Evolutionary conservation across 2,329 filamentous ascomycete genomes (phyloP).

Genomic region (Truncatella angustata): DNA sequence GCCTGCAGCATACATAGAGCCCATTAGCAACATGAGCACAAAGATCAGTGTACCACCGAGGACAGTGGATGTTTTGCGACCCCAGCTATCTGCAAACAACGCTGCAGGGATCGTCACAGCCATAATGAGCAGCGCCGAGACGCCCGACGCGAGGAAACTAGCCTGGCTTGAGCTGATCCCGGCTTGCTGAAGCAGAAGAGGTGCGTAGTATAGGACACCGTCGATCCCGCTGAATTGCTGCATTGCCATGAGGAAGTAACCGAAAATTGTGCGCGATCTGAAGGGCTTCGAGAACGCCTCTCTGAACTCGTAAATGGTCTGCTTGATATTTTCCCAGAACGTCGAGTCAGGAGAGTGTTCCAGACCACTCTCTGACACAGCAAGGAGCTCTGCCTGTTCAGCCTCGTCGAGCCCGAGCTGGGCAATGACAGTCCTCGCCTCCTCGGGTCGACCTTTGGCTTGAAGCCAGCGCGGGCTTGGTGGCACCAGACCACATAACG

Average conservation of each 20-base stretch:
- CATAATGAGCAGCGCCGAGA: slow-evolving; percentile 25
- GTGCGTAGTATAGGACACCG: slow-evolving; percentile 61
- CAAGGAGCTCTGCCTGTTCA: slow-evolving; percentile 38
- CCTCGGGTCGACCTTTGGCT: slow-evolving; percentile 36
- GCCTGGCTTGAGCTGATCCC: slow-evolving; percentile 47
- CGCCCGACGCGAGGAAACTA: slow-evolving; percentile 23
- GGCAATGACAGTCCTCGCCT: slow-evolving; percentile 39
- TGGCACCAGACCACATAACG: slow-evolving; percentile 30
- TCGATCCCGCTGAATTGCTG: slow-evolving; percentile 62
- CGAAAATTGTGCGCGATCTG: slow-evolving; percentile 46
- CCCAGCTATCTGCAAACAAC: slow-evolving; percentile 55
- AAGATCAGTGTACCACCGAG: slow-evolving; percentile 50
- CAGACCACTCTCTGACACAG: slow-evolving; percentile 18
- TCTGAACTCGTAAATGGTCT: slow-evolving; percentile 30
- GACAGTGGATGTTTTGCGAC: slow-evolving; percentile 51
- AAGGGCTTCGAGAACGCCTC: slow-evolving; percentile 35
- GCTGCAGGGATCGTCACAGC: slow-evolving; percentile 35
- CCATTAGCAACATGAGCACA: slow-evolving; percentile 51
- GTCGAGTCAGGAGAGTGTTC: slow-evolving; percentile 26
- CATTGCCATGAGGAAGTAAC: slow-evolving; percentile 52
- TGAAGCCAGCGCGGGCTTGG: slow-evolving; percentile 58
- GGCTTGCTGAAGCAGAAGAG: slow-evolving; percentile 57
- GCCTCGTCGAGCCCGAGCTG: slow-evolving; percentile 42
- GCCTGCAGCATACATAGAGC: slow-evolving; percentile 45
- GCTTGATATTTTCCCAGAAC: slow-evolving; percentile 23